Base-by-base conservation (phyloP, 2,329 filamentous ascomycete genomes). In the Epichloe festucae region DNA sequence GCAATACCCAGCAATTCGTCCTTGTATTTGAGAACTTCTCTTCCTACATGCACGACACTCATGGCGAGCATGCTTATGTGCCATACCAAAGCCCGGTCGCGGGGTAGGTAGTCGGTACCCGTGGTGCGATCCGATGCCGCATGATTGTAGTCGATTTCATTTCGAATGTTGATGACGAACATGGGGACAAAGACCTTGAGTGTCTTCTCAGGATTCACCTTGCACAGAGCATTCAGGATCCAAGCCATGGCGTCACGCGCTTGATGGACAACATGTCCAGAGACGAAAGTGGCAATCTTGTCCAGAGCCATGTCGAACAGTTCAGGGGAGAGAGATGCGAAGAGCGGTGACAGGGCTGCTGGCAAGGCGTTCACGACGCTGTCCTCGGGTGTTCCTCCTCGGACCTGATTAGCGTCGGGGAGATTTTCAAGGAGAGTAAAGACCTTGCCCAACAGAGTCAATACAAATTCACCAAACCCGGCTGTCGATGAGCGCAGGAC, bases 201-300 rank as follows among this genome's bases (percentile, higher is more conserved):
- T 0, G 93, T 89, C 71, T 96, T 96, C 64, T 91, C 84, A 0
- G 94, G 90, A 59, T 94, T 88, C 58, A 95, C 89, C 69, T 97
- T 97, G 75, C 93, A 95, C 23, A 98, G 76, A 0, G 89, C 87
- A 67, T 96, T 97, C 69, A 91, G 87, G 50, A 97, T 97, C 77
- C 95, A 98, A 1, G 94, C 93, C 86, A 98, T 96, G 7, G 93
- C 91, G 73, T 98, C 93, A 57, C 91, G 78, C 50, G 93, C 91
- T 68, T 97, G 93, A 61, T 98, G 90, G 17, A 98, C 91, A 47
- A 98, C 93, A 70, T 97, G 93, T 56, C 87, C 87, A 1, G 87
- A 84, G 27, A 96, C 86, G 65, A 98, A 98, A 35, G 87, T 81
- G 2, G 89, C 86, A 59, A 98, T 82, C 73, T 97, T 97, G 54